Base-by-base conservation (phyloP, 1,284 basidiomycete genomes). In the Athelia psychrophila region DNA sequence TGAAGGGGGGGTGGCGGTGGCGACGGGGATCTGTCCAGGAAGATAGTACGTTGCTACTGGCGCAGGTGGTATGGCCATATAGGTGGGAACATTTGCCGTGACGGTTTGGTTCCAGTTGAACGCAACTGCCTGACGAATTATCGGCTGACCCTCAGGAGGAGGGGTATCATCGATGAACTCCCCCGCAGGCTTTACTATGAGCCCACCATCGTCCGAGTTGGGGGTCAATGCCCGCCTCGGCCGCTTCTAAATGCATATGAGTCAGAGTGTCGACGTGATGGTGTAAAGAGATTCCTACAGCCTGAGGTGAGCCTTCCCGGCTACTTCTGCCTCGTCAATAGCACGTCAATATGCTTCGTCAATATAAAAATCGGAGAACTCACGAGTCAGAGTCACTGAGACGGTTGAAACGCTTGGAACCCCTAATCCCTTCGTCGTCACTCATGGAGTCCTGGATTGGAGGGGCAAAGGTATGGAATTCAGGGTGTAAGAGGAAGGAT, bases 71-170 rank as follows among this genome's bases (percentile, higher is more conserved):
- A 72, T 54, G 9, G 75, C 76, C 55, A 80, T 69, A 56, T 82
- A 83, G 32, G 78, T 81, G 49, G 58, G 50, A 51, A 57, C 54
- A 61, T 51, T 44, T 42, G 63, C 44, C 50, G 56, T 52, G 24
- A 59, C 38, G 20, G 54, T 53, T 38, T 56, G 45, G 49, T 57
- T 52, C 58, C 65, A 69, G 20, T 68, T 54, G 59, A 81, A 80
- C n/a, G 67, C 81, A 33, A 83, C 64, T n/a, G 78, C 69, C 60
- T 81, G 75, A 44, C 81, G 75, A 56, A 84, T 72, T 24, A 84
- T 60, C 25, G 83, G 81, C 20, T 68, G 66, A 23, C 69, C 68
- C 52, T 71, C 60, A 38, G 74, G 76, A 24, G 77, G 75, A 51
- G 79, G 74, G n/a, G 77, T 72, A 53, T 78, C 74, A 50, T 70